Evolutionary conservation across 2,329 filamentous ascomycete species (phyloP).

Genomic region (Fusarium chlamydosporum): DNA sequence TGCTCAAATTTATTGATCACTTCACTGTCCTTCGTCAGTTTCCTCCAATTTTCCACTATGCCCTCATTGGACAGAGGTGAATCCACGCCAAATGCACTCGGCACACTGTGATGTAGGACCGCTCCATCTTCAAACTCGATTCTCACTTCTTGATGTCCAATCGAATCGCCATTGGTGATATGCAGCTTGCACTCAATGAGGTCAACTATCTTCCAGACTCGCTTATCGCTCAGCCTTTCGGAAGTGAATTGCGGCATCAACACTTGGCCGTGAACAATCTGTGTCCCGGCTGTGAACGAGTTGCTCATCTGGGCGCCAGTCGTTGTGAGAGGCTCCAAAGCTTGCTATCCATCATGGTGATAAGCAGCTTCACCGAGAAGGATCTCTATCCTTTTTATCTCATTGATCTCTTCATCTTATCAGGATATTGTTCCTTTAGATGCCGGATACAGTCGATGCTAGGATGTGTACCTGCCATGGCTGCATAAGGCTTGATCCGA

Average conservation of each 20-base stretch:
- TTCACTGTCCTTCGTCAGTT: not conserved
- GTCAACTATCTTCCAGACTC: slow-evolving; percentile 11
- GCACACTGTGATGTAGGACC: not conserved
- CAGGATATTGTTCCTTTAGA: not conserved
- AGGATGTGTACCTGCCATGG: slow-evolving; percentile 16
- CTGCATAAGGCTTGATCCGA: slow-evolving; percentile 7
- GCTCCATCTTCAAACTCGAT: slow-evolving; percentile 7
- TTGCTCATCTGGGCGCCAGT: slow-evolving; percentile 21
- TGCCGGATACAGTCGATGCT: slow-evolving; percentile 19
- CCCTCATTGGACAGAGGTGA: slow-evolving; percentile 7
- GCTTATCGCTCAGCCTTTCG: not conserved
- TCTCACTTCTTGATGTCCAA: slow-evolving; percentile 4
- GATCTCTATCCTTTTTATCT: slow-evolving; percentile 5
- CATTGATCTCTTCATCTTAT: not conserved
- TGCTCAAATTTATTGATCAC: slow-evolving; percentile 2
- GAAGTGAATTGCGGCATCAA: slow-evolving; percentile 12
- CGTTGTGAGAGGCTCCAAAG: not conserved
- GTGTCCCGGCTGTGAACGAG: slow-evolving; percentile 10
- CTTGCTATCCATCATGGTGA: slow-evolving; percentile 13
- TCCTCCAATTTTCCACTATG: slow-evolving; percentile 9
- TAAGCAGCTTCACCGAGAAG: slow-evolving; percentile 17
- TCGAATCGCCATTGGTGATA: slow-evolving; percentile 6
- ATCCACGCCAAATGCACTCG: slow-evolving; percentile 11
- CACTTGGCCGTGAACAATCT: slow-evolving; percentile 17
- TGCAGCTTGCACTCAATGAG: slow-evolving; percentile 7